Evolutionary conservation across 805 yeast genomes (phyloP), one percentile per base, ranked within the genome.

Genomic region (Pichia nakasei): DNA sequence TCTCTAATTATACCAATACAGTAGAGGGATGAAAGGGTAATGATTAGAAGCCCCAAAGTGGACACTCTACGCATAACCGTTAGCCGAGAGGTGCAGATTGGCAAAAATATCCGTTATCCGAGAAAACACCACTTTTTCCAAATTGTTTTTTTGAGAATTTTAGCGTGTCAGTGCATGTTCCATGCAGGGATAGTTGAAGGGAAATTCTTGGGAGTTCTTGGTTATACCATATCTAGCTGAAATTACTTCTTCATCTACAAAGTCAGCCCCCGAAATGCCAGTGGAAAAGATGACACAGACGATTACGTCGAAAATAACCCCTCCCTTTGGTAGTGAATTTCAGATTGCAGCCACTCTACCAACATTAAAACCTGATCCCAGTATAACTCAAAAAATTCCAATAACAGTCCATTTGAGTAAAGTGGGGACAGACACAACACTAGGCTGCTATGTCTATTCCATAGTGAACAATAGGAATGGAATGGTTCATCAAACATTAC

Each of bases 401-500:
- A 66, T 70, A n/a, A 53, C 67, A 0, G 33, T 65, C 0, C 66
- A 62, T 44, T 38, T 69, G 13, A 60, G 67, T 37, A 58, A 60
- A 38, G 44, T 49, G 2, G 70, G 70, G 0, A 43, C 61, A 0
- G 50, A 54, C 32, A 48, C 58, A 1, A 35, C 48, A 9, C 50
- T 73, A n/a, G 76, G 76, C 1, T 61, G 68, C 24, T 73, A 66
- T 44, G 65, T 71, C 3, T 73, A 72, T 48, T 61, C 74, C 1
- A 63, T 73, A 3, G 58, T 63, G 20, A 64, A 64, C 29, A 60
- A 57, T 32, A 46, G 68, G 48, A 39, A 24, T 34, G 41, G 26
- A 20, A 47, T 65, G 22, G 15, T 35, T 11, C 64, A 64, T 42
- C 73, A 71, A 48, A 68, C 76, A 0, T 55, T 72, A 19, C 55